Conservation (phyloP, 2,329 filamentous ascomycete species). For the Clonostachys chloroleuca region DNA sequence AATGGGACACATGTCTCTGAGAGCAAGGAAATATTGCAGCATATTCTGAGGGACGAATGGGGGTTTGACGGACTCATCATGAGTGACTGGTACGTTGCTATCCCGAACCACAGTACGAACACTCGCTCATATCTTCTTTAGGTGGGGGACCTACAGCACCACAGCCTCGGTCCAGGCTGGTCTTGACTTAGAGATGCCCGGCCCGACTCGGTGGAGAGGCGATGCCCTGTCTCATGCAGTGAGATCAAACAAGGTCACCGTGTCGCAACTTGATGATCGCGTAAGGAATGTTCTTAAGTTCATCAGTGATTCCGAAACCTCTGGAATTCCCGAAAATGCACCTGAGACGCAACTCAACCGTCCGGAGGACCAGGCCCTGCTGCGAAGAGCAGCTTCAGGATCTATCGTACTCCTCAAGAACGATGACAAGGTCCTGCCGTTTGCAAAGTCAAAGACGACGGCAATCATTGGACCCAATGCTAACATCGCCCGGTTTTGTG, state of each 20-base stretch:
- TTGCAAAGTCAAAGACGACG: constrained; percentile 23
- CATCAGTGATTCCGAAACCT: constrained; percentile 8
- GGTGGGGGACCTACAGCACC: constrained; percentile 24
- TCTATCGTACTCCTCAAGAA: constrained; percentile 37
- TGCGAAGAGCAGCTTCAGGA: constrained; percentile 25
- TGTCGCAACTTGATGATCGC: constrained; percentile 15
- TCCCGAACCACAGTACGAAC: neutral
- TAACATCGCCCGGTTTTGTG: constrained; percentile 24
- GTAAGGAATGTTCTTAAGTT: constrained; percentile 21
- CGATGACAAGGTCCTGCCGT: constrained; percentile 40
- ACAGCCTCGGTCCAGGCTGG: constrained; percentile 20
- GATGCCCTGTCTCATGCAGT: constrained; percentile 13
- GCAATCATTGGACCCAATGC: constrained; percentile 52
- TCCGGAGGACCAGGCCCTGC: constrained; percentile 14
- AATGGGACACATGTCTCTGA: constrained; percentile 37
- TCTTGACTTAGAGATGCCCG: constrained; percentile 28
- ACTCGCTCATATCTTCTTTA: neutral
- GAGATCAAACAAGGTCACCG: constrained; percentile 8
- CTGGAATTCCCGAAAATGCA: constrained; percentile 10
- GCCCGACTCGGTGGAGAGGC: constrained; percentile 15
- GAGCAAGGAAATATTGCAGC: constrained; percentile 34
- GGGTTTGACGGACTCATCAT: constrained; percentile 37
- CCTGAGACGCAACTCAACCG: constrained; percentile 6
- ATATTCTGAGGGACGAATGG: constrained; percentile 44
- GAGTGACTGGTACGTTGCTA: constrained; percentile 32